A percentile compares a stretch with the other conserved stretches of the same genome.
Evolutionary conservation across 345 rosid species (phyloP).

Genomic region (Euphorbia tirucalli): DNA sequence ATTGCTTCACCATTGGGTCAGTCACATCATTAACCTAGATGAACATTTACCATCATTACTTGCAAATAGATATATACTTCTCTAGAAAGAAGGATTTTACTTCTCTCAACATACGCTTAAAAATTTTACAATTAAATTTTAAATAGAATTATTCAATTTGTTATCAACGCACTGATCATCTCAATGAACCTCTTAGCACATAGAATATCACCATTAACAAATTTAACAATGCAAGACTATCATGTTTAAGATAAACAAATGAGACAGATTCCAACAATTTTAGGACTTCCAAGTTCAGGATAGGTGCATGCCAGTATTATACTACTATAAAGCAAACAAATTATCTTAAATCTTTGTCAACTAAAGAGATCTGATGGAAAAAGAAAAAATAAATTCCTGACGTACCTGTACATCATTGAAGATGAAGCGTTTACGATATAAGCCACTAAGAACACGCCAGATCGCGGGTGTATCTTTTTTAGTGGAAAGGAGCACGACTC

Average conservation of each 20-base stretch:
- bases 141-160: not conserved
- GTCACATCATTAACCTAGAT: slow-evolving; percentile 61
- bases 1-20: slow-evolving; percentile 45
- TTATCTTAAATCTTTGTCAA: not conserved
- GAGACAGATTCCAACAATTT: not conserved
- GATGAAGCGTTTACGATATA: slow-evolving; percentile 53
- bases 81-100: not conserved
- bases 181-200: not conserved
- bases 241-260: not conserved
- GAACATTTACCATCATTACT: not conserved
- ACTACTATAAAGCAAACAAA: not conserved
- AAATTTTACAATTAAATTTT: not conserved
- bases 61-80: not conserved
- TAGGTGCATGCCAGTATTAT: not conserved
- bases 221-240: not conserved
- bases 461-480: slow-evolving; percentile 77
- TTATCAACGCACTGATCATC: not conserved
- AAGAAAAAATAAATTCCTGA: not conserved
- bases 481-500: slow-evolving; percentile 78
- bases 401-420: slow-evolving; percentile 71
- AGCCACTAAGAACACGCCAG: slow-evolving; percentile 90
- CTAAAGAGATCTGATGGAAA: not conserved
- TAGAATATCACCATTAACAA: not conserved
- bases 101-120: not conserved
- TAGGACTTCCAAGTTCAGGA: not conserved